phyloP scores from a whole-genome alignment of 2,329 filamentous ascomycete genomes.

The Phaeophleospora eucalypticola region DNA sequence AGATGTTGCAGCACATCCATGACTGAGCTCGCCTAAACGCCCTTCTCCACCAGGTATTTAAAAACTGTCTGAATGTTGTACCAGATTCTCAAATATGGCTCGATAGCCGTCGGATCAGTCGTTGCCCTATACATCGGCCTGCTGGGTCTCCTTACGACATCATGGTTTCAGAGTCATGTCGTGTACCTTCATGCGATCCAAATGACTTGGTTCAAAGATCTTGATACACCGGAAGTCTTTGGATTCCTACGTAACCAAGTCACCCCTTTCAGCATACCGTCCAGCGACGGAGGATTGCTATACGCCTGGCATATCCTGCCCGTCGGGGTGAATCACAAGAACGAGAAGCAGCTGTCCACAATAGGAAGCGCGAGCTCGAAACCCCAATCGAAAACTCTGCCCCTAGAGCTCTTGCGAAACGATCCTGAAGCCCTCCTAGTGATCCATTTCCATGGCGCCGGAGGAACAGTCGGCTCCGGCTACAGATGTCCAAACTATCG shows the following conservation, averaged over 20 bases:
- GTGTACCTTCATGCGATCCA: constrained; percentile 54
- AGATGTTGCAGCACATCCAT: too few species aligned
- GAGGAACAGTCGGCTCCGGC: constrained; percentile 54
- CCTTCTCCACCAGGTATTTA: too few species aligned
- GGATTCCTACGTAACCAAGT: constrained; percentile 49
- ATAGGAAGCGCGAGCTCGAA: too few species aligned
- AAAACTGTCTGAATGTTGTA: too few species aligned
- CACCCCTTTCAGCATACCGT: constrained; percentile 46
- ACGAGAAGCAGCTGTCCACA: constrained; percentile 38
- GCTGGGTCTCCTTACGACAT: constrained; percentile 44
- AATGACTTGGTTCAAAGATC: constrained; percentile 53
- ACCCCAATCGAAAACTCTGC: constrained; percentile 51
- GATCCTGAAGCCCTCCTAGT: constrained; percentile 62
- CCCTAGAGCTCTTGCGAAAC: constrained; percentile 58
- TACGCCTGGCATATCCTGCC: constrained; percentile 52
- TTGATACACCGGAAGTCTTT: constrained; percentile 47
- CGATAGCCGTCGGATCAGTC: neutral
- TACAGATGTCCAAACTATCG: constrained; percentile 55
- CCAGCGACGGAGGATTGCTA: constrained; percentile 39
- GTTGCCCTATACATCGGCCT: constrained; percentile 40
- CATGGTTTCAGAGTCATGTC: constrained; percentile 51
- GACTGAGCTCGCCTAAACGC: too few species aligned
- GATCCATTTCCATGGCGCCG: constrained; percentile 58
- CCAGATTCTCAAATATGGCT: neutral
- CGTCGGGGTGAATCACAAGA: constrained; percentile 42